Conservation (phyloP, 768 basidiomycete species). For the Polyporus arcularius region DNA sequence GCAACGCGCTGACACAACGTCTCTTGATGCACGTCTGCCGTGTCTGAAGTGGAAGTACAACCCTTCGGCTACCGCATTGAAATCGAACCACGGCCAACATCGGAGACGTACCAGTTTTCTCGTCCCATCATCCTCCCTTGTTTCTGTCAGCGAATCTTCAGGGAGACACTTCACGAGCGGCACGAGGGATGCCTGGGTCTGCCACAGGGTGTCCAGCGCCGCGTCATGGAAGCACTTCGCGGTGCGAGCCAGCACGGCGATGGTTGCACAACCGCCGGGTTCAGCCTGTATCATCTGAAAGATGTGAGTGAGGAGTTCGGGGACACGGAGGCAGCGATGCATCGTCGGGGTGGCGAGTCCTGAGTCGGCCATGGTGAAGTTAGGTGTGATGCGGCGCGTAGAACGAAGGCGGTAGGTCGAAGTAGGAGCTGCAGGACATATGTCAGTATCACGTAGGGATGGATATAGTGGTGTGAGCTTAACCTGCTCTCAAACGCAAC, state of each 20-base stretch:
- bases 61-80: too few relatives aligned
- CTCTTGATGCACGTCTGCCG: too few relatives aligned
- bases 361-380: too few relatives aligned
- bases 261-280: background rate
- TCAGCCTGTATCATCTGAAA: background rate
- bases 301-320: slow-evolving; percentile 11
- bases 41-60: too few relatives aligned
- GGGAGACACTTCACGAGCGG: slow-evolving; percentile 14
- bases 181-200: slow-evolving; percentile 2
- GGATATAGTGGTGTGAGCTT: too few relatives aligned
- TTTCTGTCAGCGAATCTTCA: background rate
- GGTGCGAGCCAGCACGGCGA: slow-evolving; percentile 11
- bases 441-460: too few relatives aligned
- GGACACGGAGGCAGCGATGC: slow-evolving; percentile 7
- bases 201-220: slow-evolving; percentile 18
- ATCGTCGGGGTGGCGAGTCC: background rate
- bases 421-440: too few relatives aligned
- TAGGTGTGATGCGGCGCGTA: too few relatives aligned
- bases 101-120: background rate
- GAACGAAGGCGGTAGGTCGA: too few relatives aligned
- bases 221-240: slow-evolving; percentile 6
- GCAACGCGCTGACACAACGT: too few relatives aligned
- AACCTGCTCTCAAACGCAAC: too few relatives aligned
- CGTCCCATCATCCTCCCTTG: background rate
- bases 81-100: too few relatives aligned